A percentile compares a stretch with the other conserved stretches of the same genome.
phyloP scores from a whole-genome alignment of 2,329 filamentous ascomycete genomes.

The Ophiostoma pallidulum region DNA sequence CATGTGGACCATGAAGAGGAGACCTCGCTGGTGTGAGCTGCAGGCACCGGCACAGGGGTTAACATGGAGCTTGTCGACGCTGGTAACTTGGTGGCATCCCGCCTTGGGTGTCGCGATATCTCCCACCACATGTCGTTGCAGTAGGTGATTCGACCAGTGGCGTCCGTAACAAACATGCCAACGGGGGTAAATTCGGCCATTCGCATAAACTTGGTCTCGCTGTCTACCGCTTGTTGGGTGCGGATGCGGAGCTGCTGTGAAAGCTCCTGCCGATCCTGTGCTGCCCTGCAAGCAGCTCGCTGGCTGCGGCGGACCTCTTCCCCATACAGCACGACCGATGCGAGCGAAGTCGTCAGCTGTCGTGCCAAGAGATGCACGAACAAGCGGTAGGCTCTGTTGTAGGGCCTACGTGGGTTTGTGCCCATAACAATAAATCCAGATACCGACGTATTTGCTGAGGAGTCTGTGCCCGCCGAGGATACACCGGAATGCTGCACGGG shows the following conservation, averaged over 20 bases:
- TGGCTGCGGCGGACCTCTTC: conserved; percentile 71
- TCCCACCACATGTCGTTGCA: conserved; percentile 73
- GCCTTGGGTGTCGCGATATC: conserved; percentile 55
- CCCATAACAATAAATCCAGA: conserved; percentile 73
- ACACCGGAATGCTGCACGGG: conserved; percentile 67
- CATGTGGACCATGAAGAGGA: conserved; percentile 35
- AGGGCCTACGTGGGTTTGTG: conserved; percentile 67
- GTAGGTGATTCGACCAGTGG: conserved; percentile 61
- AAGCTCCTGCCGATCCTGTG: conserved; percentile 66
- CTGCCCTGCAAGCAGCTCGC: conserved; percentile 62
- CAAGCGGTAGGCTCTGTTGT: conserved; percentile 69
- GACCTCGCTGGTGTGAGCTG: neutral
- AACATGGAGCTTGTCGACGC: neutral
- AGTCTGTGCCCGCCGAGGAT: neutral
- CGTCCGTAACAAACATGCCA: conserved; percentile 76
- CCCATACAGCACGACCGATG: conserved; percentile 73
- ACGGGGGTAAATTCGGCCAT: conserved; percentile 81
- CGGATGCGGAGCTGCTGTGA: conserved; percentile 62
- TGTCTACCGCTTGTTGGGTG: conserved; percentile 53
- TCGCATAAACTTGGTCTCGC: conserved; percentile 69
- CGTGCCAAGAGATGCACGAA: conserved; percentile 67
- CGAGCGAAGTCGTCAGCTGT: conserved; percentile 69
- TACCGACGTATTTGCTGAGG: conserved; percentile 42
- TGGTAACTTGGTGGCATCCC: neutral
- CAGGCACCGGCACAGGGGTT: neutral